Evolutionary conservation across 2,329 filamentous ascomycete genomes (phyloP), one percentile per base, ranked within the genome.

Genomic region (Colletotrichum incanum): DNA sequence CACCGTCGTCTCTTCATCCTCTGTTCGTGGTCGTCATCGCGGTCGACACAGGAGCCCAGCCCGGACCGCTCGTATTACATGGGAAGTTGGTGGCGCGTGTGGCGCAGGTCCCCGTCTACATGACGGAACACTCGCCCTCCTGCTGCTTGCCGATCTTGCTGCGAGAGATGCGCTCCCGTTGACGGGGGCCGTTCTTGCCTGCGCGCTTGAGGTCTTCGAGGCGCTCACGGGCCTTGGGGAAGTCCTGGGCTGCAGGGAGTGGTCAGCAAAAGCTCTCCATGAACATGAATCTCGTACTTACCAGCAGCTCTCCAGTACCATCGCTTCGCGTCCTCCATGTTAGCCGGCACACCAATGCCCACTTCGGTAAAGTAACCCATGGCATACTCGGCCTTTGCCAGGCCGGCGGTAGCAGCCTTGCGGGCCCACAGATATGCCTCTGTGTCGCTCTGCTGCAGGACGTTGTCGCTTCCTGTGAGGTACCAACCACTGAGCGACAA

Each of bases 331-430:
- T 98, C 96, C 78, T 99, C 96, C 77, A 98, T 78, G 80, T 96
- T 97, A 11, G 93, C 91, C 20, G 92, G 87, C 75, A 94, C 92
- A 39, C 96, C 96, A 76, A 99, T 98, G 16, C 96, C 96, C 60
- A 96, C 92, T 82, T 99, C 96, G 0, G 94, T 97, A 79, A 97
- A 98, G 83, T 98, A 98, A 0, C 96, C 96, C 93, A 99, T 98
- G 0, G 96, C 96, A 83, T 98, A 98, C 84, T 98, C 94, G 0
- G 96, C 96, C 86, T 98, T 99, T 9, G 94, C 92, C 47, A 98
- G 84, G 3, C 96, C 95, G 4, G 94, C 93, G 74, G 92, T 90
- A 0, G 96, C 96, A 2, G 96, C 96, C 83, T 98, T 98, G 28
- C 96, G 88, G 14, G 96, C 96, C 96, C 96, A 99, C 2, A 99